Evolutionary conservation across 2,329 filamentous ascomycete species (phyloP).

Genomic region (Fusarium pseudoanthophilum): DNA sequence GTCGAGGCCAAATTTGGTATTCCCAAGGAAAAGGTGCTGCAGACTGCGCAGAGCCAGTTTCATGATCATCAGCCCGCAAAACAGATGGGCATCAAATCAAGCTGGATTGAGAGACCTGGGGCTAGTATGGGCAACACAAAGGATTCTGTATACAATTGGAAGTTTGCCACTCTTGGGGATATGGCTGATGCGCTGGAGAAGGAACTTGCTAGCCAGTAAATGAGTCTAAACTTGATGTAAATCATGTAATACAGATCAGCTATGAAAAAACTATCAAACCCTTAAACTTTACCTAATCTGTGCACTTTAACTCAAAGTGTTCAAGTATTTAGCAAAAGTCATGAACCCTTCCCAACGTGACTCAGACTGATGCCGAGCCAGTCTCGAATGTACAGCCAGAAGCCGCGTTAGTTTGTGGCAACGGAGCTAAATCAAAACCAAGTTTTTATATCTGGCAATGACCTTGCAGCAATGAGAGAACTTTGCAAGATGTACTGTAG

Average conservation of each 20-base stretch:
- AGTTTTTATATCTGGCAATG: not conserved
- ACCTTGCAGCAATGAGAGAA: too few species aligned
- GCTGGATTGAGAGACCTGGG: slow-evolving; percentile 68
- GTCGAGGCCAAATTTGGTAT: slow-evolving; percentile 66
- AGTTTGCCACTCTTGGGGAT: slow-evolving; percentile 67
- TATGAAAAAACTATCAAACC: accelerated
- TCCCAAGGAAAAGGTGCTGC: slow-evolving; percentile 65
- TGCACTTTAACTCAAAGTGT: too few species aligned
- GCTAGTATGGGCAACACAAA: slow-evolving; percentile 54
- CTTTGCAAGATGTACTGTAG: not conserved
- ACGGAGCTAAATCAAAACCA: not conserved
- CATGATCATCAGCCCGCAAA: slow-evolving; percentile 76
- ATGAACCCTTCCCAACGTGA: not conserved
- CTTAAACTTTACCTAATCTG: not conserved
- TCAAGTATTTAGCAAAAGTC: too few species aligned
- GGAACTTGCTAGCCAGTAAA: slow-evolving; percentile 17
- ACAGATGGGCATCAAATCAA: slow-evolving; percentile 64
- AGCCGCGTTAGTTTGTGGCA: too few species aligned
- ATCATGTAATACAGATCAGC: not conserved
- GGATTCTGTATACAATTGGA: slow-evolving; percentile 63
- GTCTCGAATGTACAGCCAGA: too few species aligned
- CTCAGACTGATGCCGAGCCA: not conserved
- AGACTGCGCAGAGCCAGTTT: slow-evolving; percentile 75
- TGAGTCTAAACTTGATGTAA: not conserved
- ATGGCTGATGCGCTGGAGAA: slow-evolving; percentile 61